Conservation (phyloP, 2,329 filamentous ascomycete genomes). For the Hymenoscyphus repandus region DNA sequence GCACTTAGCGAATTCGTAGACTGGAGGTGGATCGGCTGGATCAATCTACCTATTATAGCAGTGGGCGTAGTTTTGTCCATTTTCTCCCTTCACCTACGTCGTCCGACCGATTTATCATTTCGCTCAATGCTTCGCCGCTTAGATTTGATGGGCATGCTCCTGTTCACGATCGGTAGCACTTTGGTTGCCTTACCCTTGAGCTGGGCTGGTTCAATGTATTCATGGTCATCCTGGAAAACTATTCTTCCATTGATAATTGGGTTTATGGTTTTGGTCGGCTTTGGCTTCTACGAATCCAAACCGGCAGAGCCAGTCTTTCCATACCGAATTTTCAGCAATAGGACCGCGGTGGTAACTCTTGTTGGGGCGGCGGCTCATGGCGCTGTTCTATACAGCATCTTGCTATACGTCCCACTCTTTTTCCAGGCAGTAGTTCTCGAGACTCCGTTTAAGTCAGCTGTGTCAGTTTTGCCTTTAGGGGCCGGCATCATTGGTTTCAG, state of each 20-base stretch:
- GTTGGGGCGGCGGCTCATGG: constrained; percentile 46
- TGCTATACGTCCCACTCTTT: constrained; percentile 47
- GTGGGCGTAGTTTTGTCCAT: background rate
- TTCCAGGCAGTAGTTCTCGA: constrained; percentile 21
- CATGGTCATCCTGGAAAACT: background rate
- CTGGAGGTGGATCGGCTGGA: constrained; percentile 43
- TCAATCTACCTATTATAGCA: constrained; percentile 13
- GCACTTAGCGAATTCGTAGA: constrained; percentile 53
- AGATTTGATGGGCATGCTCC: constrained; percentile 54
- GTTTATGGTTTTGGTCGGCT: background rate
- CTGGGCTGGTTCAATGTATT: background rate
- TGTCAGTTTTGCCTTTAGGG: background rate
- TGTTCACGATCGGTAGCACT: constrained; percentile 55
- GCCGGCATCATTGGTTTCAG: background rate
- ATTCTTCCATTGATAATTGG: background rate
- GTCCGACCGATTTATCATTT: background rate
- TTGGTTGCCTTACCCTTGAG: constrained; percentile 55
- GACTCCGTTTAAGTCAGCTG: background rate
- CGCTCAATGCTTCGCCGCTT: constrained; percentile 28
- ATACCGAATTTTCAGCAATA: constrained; percentile 36
- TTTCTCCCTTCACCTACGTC: background rate
- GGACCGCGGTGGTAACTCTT: constrained; percentile 42
- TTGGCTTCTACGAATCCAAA: background rate
- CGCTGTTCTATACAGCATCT: constrained; percentile 42
- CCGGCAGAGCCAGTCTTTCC: constrained; percentile 29